Evolutionary conservation across 805 yeast genomes (phyloP).

Genomic region (Pichia manshurica): DNA sequence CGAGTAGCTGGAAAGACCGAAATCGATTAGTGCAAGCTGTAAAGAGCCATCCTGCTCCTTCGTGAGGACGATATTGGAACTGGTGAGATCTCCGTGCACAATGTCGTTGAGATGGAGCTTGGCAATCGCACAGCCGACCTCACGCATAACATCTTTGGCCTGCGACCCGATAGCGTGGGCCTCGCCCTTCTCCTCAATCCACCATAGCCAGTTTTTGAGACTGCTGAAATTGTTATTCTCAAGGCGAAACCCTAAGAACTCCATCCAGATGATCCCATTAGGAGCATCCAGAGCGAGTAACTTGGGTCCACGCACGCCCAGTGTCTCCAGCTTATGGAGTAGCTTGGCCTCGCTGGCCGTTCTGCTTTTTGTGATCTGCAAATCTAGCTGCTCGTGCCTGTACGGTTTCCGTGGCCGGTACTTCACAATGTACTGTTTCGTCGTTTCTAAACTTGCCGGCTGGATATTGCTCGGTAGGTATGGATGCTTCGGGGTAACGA

Average conservation of each 20-base stretch:
- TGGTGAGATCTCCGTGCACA: constrained; percentile 91
- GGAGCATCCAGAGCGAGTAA: constrained; percentile 70
- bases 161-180: constrained; percentile 19
- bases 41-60: constrained; percentile 17
- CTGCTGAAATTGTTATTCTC: constrained; percentile 52
- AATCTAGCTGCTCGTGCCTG: constrained; percentile 79
- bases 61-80: constrained; percentile 70
- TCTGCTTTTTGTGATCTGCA: constrained; percentile 66
- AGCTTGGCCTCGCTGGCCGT: constrained; percentile 82
- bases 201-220: constrained; percentile 72
- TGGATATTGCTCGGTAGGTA: constrained; percentile 37
- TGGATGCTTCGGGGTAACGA: constrained; percentile 59
- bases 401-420: constrained; percentile 88
- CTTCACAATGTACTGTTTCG: constrained; percentile 56
- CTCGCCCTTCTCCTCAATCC: constrained; percentile 34
- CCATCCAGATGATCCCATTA: constrained; percentile 88
- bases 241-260: constrained; percentile 54
- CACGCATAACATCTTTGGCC: constrained; percentile 40
- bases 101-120: constrained; percentile 68
- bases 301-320: constrained; percentile 66
- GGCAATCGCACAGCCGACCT: constrained; percentile 66
- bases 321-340: constrained; percentile 45
- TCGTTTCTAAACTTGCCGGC: constrained; percentile 25
- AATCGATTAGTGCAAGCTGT: constrained; percentile 58
- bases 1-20: constrained; percentile 80